A percentile compares a stretch with the other conserved stretches of the same genome.
These are phyloP conservation scores for Mucor piriformis DNA, from an alignment of 371 early-diverging fungal genomes.

Conservation along the genomic window DNA sequence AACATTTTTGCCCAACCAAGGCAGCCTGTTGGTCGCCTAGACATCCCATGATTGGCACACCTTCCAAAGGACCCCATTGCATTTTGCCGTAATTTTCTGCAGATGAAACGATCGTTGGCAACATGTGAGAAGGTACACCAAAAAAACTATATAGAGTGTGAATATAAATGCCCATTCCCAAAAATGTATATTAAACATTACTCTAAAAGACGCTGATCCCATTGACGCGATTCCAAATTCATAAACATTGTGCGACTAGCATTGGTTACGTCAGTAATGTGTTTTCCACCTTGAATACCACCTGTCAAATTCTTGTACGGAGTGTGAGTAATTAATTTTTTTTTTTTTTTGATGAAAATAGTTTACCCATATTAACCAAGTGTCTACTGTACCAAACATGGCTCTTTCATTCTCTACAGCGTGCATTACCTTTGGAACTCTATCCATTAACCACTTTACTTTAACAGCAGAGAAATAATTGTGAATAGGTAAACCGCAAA, in stretches of 20 bases:
- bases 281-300: slow-evolving; percentile 66
- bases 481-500: slow-evolving; percentile 89
- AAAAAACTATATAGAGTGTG: slow-evolving; percentile 55
- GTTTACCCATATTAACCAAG: slow-evolving; percentile 85
- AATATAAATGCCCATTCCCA: background rate
- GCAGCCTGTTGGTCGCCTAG: slow-evolving; percentile 98
- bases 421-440: slow-evolving; percentile 65
- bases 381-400: slow-evolving; percentile 91
- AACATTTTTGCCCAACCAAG: slow-evolving; percentile 93
- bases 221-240: slow-evolving; percentile 77
- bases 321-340: background rate
- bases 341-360: background rate
- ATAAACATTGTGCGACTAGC: slow-evolving; percentile 92
- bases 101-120: slow-evolving; percentile 83
- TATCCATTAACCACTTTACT: slow-evolving; percentile 90
- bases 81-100: slow-evolving; percentile 79
- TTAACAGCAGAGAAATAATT: slow-evolving; percentile 95
- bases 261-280: slow-evolving; percentile 91
- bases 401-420: slow-evolving; percentile 34
- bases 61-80: slow-evolving; percentile 60
- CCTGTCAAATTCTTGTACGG: slow-evolving; percentile 73
- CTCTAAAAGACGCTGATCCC: slow-evolving; percentile 76
- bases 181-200: slow-evolving; percentile 20
- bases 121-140: slow-evolving; percentile 55
- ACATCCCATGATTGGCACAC: slow-evolving; percentile 80